Evolutionary conservation across 768 basidiomycete species (phyloP), one percentile per base, ranked within the genome.

Genomic region (Leccinum barrowsii): DNA sequence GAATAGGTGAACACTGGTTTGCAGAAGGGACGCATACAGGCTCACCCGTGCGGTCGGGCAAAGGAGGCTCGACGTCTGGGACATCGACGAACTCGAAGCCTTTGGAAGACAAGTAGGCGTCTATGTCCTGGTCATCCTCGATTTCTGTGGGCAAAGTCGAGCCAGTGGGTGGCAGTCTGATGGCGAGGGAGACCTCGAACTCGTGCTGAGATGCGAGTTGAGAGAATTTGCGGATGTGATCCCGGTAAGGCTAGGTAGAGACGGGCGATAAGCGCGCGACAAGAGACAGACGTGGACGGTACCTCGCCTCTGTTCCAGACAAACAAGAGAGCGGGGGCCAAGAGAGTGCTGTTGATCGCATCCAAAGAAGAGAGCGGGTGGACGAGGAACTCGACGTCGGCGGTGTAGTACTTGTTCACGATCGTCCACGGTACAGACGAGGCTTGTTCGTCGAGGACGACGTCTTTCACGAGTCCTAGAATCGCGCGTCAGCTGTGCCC

Each of bases 361-460:
- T 70, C 71, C 59, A 82, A 76, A 11, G 78, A 75, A 30, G 75
- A 73, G 54, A 84, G 69, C 17, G 79, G 74, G 55, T 79, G 78
- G 11, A 79, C 74, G 34, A 83, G 74, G 67, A 93, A 92, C 59
- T 85, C 83, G 7, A 94, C 87, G 58, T 81, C 77, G 2, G 91
- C 92, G 13, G 82, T 82, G 74, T 93, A 94, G 73, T 94, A 94
- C 70, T 83, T 86, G 76, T 92, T 92, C 53, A 74, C 73, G 60
- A 92, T 88, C 44, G 82, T 87, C 90, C 89, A 92, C 10, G 87
- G 85, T 32, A 89, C 72, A 26, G 51, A 60, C 1, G 61, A 51
- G 22, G 59, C 28, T 11, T 62, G 59, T 24, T 68, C 66, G 24
- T 63, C 64, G 51, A 60, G 46, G 35, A 55, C 61, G 58, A 52